phyloP scores from a whole-genome alignment of 305 asterid species.

The Ajuga reptans region DNA sequence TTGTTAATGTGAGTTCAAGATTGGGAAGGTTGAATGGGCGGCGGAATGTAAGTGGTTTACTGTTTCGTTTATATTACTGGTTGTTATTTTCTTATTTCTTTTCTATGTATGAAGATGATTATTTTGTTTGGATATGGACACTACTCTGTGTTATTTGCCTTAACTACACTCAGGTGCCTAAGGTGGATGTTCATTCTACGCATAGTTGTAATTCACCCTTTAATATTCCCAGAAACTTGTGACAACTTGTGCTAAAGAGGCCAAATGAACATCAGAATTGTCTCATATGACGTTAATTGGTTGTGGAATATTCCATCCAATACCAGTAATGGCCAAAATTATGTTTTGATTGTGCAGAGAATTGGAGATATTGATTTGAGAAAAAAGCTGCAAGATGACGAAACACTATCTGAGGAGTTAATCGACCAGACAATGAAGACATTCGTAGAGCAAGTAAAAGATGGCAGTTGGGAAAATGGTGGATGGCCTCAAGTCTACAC shows the following conservation, averaged over 20 bases:
- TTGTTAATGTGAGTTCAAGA: slow-evolving; percentile 66
- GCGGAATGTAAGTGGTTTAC: slow-evolving; percentile 49
- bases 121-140: neutral
- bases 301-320: neutral
- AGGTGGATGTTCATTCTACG: too few relatives aligned
- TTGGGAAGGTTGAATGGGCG: slow-evolving; percentile 77
- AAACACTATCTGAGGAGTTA: slow-evolving; percentile 56
- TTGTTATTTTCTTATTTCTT: neutral
- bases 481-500: slow-evolving; percentile 86
- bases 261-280: neutral
- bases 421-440: slow-evolving; percentile 42
- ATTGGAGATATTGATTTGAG: slow-evolving; percentile 54
- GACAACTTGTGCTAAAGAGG: neutral
- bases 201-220: too few relatives aligned
- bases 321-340: neutral
- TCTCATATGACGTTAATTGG: neutral
- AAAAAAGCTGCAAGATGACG: slow-evolving; percentile 48
- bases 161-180: too few relatives aligned
- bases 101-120: neutral
- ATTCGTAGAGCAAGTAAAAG: slow-evolving; percentile 62
- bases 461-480: slow-evolving; percentile 62
- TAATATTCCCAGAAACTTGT: neutral
- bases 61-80: neutral
- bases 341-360: slow-evolving; percentile 39
- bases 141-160: neutral